These are phyloP conservation scores for Penicillium sp. DNA, from an alignment of 2,329 filamentous ascomycete species.

Conservation along the genomic window DNA sequence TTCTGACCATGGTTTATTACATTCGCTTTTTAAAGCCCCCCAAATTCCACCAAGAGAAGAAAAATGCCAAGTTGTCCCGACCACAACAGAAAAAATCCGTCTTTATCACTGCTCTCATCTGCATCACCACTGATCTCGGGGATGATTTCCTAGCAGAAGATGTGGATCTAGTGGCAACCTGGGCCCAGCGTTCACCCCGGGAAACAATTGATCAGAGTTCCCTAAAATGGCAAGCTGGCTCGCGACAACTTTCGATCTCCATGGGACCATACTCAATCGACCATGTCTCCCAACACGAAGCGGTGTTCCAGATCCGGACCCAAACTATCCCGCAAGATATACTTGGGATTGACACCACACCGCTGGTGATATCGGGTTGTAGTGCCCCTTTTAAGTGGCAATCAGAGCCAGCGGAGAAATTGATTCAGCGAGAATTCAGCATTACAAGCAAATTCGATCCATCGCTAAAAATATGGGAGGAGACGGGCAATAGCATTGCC, in stretches of 20 bases:
- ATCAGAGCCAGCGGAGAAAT: conserved; percentile 48
- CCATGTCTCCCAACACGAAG: conserved; percentile 21
- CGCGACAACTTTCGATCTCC: conserved; percentile 33
- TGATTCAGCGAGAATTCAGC: conserved; percentile 57
- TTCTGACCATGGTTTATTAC: conserved; percentile 55
- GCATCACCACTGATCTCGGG: conserved; percentile 69
- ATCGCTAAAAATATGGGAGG: conserved; percentile 60
- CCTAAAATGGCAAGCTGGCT: conserved; percentile 35
- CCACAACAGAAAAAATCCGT: conserved; percentile 44
- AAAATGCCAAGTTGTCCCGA: conserved; percentile 12
- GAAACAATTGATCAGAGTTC: conserved; percentile 24
- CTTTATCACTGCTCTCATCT: conserved; percentile 55
- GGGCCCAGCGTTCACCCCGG: conserved; percentile 17
- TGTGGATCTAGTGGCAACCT: conserved; percentile 31
- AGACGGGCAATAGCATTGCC: conserved; percentile 71
- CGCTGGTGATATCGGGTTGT: conserved; percentile 59
- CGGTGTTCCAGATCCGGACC: conserved; percentile 29
- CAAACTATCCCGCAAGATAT: conserved; percentile 17
- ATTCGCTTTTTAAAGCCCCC: conserved; percentile 69
- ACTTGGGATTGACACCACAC: conserved; percentile 26
- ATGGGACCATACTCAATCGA: conserved; percentile 32
- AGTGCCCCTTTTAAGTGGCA: conserved; percentile 47
- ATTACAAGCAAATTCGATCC: conserved; percentile 40
- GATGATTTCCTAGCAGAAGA: conserved; percentile 60
- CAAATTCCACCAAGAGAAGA: conserved; percentile 26